Evolutionary conservation across 306 rosid genomes (phyloP).

Genomic region (Potentilla sterilis): DNA sequence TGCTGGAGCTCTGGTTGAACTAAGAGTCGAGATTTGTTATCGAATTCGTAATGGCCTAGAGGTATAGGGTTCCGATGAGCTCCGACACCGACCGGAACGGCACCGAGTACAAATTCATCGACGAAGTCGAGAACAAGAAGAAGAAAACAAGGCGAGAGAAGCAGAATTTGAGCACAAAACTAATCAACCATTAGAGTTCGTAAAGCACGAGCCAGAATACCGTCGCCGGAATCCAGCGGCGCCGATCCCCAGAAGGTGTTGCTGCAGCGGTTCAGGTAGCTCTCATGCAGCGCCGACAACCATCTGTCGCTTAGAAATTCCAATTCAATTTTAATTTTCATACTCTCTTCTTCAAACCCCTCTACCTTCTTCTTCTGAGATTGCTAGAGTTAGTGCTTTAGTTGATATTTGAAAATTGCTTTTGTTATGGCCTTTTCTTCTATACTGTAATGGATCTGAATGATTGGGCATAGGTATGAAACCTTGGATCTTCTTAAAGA

Average conservation of each 20-base stretch:
- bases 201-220: slow-evolving; percentile 85
- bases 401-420: too few species aligned
- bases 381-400: too few species aligned
- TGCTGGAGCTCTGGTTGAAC: slow-evolving; percentile 43
- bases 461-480: too few species aligned
- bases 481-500: too few species aligned
- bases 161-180: slow-evolving; percentile 89
- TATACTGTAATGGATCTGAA: too few species aligned
- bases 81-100: slow-evolving; percentile 68
- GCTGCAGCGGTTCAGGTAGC: slow-evolving; percentile 64
- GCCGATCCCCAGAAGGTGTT: slow-evolving; percentile 75
- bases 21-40: slow-evolving; percentile 22
- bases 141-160: slow-evolving; percentile 95
- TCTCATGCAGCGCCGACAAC: slow-evolving; percentile 73
- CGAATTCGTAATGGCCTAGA: slow-evolving; percentile 32
- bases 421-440: too few species aligned
- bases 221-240: slow-evolving; percentile 67
- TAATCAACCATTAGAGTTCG: slow-evolving; percentile 85
- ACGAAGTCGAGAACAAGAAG: slow-evolving; percentile 71
- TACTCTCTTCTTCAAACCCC: too few species aligned
- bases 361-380: too few species aligned
- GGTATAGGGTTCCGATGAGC: slow-evolving; percentile 34
- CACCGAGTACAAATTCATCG: slow-evolving; percentile 50
- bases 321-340: too few species aligned
- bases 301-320: too few species aligned